Evolutionary conservation across 805 yeast species (phyloP).

Genomic region (Hemisphaericaspora nanyangensis): DNA sequence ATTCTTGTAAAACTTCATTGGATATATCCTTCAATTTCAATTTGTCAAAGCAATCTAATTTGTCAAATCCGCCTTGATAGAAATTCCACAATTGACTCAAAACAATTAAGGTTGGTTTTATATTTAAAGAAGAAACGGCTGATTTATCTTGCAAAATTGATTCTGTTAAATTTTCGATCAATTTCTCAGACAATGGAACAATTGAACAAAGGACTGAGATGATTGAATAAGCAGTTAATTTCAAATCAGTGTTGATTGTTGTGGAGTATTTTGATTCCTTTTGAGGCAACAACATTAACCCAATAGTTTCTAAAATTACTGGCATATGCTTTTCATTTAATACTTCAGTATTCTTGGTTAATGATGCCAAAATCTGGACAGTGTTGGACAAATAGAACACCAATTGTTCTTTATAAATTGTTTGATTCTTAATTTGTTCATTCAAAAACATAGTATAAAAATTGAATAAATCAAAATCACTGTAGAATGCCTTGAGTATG

Average conservation of each 20-base stretch:
- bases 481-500: constrained; percentile 63
- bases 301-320: constrained; percentile 53
- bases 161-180: constrained; percentile 29
- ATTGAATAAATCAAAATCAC: constrained; percentile 64
- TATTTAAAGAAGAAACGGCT: constrained; percentile 16
- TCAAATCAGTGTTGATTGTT: constrained; percentile 48
- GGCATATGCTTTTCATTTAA: constrained; percentile 52
- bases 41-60: constrained; percentile 16
- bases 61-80: constrained; percentile 7
- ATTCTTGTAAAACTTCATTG: constrained; percentile 4
- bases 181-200: constrained; percentile 46
- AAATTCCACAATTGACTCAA: constrained; percentile 39
- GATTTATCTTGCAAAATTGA: constrained; percentile 25
- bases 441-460: constrained; percentile 57
- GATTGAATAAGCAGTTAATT: constrained; percentile 79
- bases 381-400: constrained; percentile 75
- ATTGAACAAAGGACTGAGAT: constrained; percentile 75
- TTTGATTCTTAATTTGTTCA: constrained; percentile 47
- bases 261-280: constrained; percentile 24
- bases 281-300: constrained; percentile 43
- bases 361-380: constrained; percentile 64
- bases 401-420: constrained; percentile 64
- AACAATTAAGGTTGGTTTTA: constrained; percentile 34
- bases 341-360: constrained; percentile 42
- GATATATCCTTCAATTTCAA: constrained; percentile 8